Base-by-base conservation (phyloP, 176 grass and related monocot genomes). In the Avena atlantica region DNA sequence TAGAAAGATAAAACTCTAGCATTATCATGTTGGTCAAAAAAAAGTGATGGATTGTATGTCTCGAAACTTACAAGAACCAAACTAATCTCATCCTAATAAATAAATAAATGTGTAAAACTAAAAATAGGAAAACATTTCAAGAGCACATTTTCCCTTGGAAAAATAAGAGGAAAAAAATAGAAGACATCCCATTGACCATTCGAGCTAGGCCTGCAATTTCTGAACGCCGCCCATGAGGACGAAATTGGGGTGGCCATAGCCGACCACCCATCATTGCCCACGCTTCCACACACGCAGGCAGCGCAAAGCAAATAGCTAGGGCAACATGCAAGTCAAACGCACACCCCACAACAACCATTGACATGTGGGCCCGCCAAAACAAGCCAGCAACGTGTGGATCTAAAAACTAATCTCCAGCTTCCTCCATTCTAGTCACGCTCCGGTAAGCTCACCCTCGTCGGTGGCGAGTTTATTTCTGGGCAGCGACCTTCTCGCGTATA, bases 401-500 rank as follows among this genome's bases (percentile, higher is more conserved):
- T 42, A 83, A 60, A 70, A 60, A 17, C 66, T 24, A 61, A n/a
- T 84, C 42, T 86, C 64, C 74, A 12, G 21, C 60, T 67, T 25
- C 44, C 24, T 64, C 25, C 60, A 6, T 67, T 84, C 45, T 12
- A 72, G 77, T 91, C 89, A 90, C 84, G 76, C 7, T 27, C 4
- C 31, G 82, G 82, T 88, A 66, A 70, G 86, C 83, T 91, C 2
- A 88, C 86, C 83, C 80, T 64, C 90, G 86, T 82, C 78, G 90
- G 90, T 86, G 86, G 83, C 23, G 6, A 48, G 63, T 44, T 91
- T 60, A 81, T 88, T 88, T 91, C 76, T 56, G 68, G 89, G 75
- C 52, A 49, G 62, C 69, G 69, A 19, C 68, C 59, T 23, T 14
- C 56, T 67, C 37, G 85, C 50, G 27, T 91, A 88, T 91, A 90